These are phyloP conservation scores for Reutealis trisperma DNA, from an alignment of 345 rosid genomes.

Conservation along the genomic window DNA sequence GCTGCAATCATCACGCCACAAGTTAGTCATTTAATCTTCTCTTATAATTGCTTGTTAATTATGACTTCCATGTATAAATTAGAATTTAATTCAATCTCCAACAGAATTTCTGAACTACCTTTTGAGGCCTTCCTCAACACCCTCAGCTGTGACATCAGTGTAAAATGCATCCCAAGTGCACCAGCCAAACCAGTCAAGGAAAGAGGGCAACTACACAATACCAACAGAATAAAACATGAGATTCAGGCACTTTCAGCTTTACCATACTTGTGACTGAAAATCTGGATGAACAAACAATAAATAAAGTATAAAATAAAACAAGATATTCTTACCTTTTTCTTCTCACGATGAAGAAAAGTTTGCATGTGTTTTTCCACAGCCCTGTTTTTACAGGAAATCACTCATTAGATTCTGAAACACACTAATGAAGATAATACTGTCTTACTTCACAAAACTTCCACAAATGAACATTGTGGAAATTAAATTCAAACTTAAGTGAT, in stretches of 20 bases:
- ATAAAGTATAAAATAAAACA: not conserved
- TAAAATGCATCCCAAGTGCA: constrained; percentile 99
- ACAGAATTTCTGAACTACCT: constrained; percentile 49
- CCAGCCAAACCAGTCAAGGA: constrained; percentile 99
- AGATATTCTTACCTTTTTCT: constrained; percentile 59
- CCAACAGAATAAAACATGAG: constrained; percentile 19
- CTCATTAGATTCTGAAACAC: not conserved
- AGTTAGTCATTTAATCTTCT: constrained; percentile 23
- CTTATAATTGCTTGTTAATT: not conserved
- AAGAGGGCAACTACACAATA: constrained; percentile 65
- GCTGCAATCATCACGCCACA: constrained; percentile 48
- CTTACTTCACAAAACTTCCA: not conserved
- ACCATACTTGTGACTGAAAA: not conserved
- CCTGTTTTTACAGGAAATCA: constrained; percentile 39
- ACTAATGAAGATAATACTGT: no score
- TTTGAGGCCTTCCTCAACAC: constrained; percentile 85
- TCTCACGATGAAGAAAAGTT: constrained; percentile 84
- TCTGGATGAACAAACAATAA: not conserved
- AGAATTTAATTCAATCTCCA: constrained; percentile 9
- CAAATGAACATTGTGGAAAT: not conserved
- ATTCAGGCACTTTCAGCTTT: not conserved
- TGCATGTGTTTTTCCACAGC: constrained; percentile 85
- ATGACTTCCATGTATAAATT: not conserved
- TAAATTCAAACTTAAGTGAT: not conserved
- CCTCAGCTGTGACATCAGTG: constrained; percentile 95